Evolutionary conservation across 2,329 filamentous ascomycete genomes (phyloP).

Genomic region (Stagonosporopsis tanaceti): DNA sequence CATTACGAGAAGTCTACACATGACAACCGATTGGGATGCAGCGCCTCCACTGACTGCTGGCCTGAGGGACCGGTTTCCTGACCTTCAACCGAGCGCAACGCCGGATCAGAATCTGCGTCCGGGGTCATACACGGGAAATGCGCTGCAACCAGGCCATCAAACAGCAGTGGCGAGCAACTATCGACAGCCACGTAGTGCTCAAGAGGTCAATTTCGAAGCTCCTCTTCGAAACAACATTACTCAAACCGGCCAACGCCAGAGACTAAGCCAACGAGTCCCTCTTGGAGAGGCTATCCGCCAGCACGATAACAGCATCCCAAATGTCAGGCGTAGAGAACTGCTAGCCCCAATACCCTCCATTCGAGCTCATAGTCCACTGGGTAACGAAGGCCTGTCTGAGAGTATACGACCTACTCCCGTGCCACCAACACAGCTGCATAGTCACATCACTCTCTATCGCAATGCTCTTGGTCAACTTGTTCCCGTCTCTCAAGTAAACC

Average conservation of each 20-base stretch:
- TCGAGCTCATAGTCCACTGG: not conserved
- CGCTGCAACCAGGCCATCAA: not conserved
- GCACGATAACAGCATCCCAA: not conserved
- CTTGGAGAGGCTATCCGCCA: not conserved
- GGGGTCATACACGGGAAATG: not conserved
- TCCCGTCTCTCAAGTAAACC: not conserved
- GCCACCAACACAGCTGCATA: not conserved
- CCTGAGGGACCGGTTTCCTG: not conserved
- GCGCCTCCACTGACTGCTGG: constrained; percentile 1
- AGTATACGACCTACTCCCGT: not conserved
- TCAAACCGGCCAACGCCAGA: not conserved
- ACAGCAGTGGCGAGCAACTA: not conserved
- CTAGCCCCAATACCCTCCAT: not conserved
- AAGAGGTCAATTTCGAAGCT: not conserved
- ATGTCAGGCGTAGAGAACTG: not conserved
- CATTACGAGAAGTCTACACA: not conserved
- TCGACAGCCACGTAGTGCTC: not conserved
- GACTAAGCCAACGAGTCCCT: not conserved
- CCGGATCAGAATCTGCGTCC: not conserved
- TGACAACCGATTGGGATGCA: not conserved
- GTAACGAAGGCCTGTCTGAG: not conserved
- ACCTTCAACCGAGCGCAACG: not conserved
- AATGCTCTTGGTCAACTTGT: not conserved
- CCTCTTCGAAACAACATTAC: not conserved
- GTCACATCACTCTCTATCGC: not conserved